These are phyloP conservation scores for Volvox reticuliferus DNA, from an alignment of 139 green algal genomes.

Conservation along the genomic window DNA sequence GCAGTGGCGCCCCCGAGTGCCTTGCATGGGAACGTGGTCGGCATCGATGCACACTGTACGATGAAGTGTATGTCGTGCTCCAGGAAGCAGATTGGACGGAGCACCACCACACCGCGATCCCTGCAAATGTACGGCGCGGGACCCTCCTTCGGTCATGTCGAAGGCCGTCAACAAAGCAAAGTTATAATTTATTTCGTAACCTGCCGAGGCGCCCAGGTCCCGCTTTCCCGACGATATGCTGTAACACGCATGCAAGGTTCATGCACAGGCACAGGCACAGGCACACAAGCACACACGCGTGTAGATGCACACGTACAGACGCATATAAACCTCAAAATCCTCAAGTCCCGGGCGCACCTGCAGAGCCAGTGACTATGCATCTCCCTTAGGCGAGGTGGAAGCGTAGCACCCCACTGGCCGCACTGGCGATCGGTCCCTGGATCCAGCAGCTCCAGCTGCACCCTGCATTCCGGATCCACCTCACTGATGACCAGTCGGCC, in stretches of 20 bases:
- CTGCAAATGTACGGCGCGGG: conserved; percentile 45
- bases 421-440: conserved; percentile 27
- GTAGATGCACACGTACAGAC: too few species aligned
- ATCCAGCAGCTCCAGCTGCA: conserved; percentile 64
- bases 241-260: too few species aligned
- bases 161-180: too few species aligned
- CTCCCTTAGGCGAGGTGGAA: conserved; percentile 58
- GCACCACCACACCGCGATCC: conserved; percentile 47
- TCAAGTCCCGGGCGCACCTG: conserved; percentile 36
- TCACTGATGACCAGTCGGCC: conserved; percentile 44
- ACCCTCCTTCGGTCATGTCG: too few species aligned
- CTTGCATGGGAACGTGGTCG: not conserved
- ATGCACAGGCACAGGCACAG: too few species aligned
- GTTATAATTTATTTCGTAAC: too few species aligned
- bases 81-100: conserved; percentile 56
- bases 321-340: too few species aligned
- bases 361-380: conserved; percentile 69
- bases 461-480: conserved; percentile 28
- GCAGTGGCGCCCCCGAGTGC: not conserved
- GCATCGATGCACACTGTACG: not conserved
- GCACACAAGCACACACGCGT: too few species aligned
- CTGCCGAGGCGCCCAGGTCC: too few species aligned
- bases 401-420: conserved; percentile 50
- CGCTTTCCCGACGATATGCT: too few species aligned
- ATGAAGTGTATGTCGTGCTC: conserved; percentile 53